A percentile compares a stretch with the other conserved stretches of the same genome.
phyloP scores from a whole-genome alignment of 192 early-diverging fungal genomes.

The Chytriomyces confervae region DNA sequence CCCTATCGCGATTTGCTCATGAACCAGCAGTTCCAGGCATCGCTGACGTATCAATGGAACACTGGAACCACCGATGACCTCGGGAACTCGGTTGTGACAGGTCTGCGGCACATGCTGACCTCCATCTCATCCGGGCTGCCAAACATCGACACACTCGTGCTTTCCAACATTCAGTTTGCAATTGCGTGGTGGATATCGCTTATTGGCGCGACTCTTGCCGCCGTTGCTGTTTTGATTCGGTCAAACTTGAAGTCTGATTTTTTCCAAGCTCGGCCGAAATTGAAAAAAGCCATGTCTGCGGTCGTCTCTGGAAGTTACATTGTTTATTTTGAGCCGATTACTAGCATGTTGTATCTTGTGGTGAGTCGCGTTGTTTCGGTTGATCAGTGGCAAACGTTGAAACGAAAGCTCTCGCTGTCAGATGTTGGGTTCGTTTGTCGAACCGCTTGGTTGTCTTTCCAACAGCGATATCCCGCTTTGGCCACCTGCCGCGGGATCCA shows the following conservation, averaged over 20 bases:
- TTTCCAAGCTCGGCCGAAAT: background rate
- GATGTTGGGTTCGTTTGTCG: constrained; percentile 39
- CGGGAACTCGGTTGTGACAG: constrained; percentile 20
- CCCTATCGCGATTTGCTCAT: constrained; percentile 71
- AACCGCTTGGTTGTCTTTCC: constrained; percentile 40
- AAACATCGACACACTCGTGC: constrained; percentile 1
- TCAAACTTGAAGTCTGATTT: background rate
- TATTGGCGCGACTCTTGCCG: constrained; percentile 28
- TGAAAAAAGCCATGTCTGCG: background rate
- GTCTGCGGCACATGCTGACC: constrained; percentile 12
- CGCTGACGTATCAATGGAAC: constrained; percentile 2
- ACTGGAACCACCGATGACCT: constrained; percentile 14
- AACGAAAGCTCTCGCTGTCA: background rate
- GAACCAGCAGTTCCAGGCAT: constrained; percentile 35
- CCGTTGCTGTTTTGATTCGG: background rate
- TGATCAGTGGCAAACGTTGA: background rate
- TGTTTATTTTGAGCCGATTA: constrained; percentile 30
- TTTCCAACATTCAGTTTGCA: constrained; percentile 37
- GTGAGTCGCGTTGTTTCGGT: constrained; percentile 10
- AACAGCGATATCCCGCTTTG: constrained; percentile 26
- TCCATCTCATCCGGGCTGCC: constrained; percentile 34
- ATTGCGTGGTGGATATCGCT: constrained; percentile 42
- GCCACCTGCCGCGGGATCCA: constrained; percentile 28
- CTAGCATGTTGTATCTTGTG: constrained; percentile 38
- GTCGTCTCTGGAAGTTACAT: constrained; percentile 32